phyloP scores from a whole-genome alignment of 192 early-diverging fungal species.

The Backusella liffmaniae region DNA sequence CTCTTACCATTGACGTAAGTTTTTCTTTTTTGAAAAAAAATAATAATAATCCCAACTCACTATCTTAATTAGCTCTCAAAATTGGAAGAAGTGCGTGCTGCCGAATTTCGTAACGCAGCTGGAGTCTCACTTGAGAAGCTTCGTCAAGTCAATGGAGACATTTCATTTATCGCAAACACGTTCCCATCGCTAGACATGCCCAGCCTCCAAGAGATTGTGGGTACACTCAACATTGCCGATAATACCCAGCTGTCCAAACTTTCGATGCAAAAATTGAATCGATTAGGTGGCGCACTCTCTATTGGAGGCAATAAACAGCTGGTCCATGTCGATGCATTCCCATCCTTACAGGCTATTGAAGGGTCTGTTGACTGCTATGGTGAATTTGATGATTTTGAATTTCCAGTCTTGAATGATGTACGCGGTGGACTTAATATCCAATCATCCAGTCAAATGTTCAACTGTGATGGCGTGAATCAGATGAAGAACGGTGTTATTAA shows the following conservation, averaged over 20 bases:
- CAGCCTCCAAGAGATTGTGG: slow-evolving; percentile 42
- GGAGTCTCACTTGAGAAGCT: slow-evolving; percentile 48
- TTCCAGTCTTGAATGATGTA: slow-evolving; percentile 37
- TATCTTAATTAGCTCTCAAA: not conserved
- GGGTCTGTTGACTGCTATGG: slow-evolving; percentile 60
- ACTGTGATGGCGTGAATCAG: slow-evolving; percentile 35
- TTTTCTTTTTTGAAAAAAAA: not conserved
- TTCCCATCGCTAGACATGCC: slow-evolving; percentile 50
- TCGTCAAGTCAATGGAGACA: slow-evolving; percentile 45
- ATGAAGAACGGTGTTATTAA: slow-evolving; percentile 31
- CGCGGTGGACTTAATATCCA: slow-evolving; percentile 60
- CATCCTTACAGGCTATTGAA: slow-evolving; percentile 51
- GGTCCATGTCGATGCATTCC: slow-evolving; percentile 51
- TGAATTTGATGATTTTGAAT: slow-evolving; percentile 54
- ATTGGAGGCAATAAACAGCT: slow-evolving; percentile 64
- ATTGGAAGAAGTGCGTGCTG: slow-evolving; percentile 40
- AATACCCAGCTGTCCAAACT: slow-evolving; percentile 55
- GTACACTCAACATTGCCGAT: slow-evolving; percentile 57
- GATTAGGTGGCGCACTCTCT: slow-evolving; percentile 61
- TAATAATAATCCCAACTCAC: no score
- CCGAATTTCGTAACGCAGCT: slow-evolving; percentile 56
- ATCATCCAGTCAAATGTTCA: slow-evolving; percentile 53
- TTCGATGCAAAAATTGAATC: slow-evolving; percentile 50
- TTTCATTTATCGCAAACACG: slow-evolving; percentile 60
- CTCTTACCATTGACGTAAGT: slow-evolving; percentile 17